phyloP scores from a whole-genome alignment of 2,329 filamentous ascomycete genomes.

The Ophiostoma sp. region DNA sequence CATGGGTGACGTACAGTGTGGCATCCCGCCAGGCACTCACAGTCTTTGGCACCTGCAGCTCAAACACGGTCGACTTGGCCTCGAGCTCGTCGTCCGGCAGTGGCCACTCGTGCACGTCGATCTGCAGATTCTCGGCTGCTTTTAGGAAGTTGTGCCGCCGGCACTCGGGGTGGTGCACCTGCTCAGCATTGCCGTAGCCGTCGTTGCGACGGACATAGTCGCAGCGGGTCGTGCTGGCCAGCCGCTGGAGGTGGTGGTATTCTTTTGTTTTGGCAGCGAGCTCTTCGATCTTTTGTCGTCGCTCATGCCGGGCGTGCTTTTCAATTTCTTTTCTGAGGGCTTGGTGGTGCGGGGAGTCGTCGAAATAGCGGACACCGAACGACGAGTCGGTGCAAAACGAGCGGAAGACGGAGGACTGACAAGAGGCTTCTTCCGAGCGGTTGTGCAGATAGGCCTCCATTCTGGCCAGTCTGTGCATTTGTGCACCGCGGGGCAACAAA shows the following conservation, averaged over 20 bases:
- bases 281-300: slow-evolving; percentile 8
- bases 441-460: slow-evolving; percentile 51
- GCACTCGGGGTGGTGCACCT: slow-evolving; percentile 39
- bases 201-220: neutral
- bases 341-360: slow-evolving; percentile 46
- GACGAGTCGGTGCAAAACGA: slow-evolving; percentile 38
- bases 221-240: slow-evolving; percentile 33
- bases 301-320: slow-evolving; percentile 36
- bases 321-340: slow-evolving; percentile 42
- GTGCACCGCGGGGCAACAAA: slow-evolving; percentile 43
- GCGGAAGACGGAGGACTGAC: slow-evolving; percentile 39
- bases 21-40: slow-evolving; percentile 52
- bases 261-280: slow-evolving; percentile 38
- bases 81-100: slow-evolving; percentile 40
- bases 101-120: slow-evolving; percentile 58
- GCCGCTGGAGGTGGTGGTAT: slow-evolving; percentile 33
- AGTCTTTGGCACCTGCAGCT: slow-evolving; percentile 45
- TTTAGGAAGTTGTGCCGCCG: slow-evolving; percentile 4
- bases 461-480: slow-evolving; percentile 47
- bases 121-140: slow-evolving; percentile 43
- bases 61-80: slow-evolving; percentile 53
- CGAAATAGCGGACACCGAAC: slow-evolving; percentile 52
- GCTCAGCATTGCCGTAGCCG: neutral
- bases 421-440: slow-evolving; percentile 34
- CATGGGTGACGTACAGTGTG: slow-evolving; percentile 44